Percentiles rank a stretch among this genome's conserved stretches.
Conservation (phyloP, 164 flowering plant genomes). For the Vitis riparia region DNA sequence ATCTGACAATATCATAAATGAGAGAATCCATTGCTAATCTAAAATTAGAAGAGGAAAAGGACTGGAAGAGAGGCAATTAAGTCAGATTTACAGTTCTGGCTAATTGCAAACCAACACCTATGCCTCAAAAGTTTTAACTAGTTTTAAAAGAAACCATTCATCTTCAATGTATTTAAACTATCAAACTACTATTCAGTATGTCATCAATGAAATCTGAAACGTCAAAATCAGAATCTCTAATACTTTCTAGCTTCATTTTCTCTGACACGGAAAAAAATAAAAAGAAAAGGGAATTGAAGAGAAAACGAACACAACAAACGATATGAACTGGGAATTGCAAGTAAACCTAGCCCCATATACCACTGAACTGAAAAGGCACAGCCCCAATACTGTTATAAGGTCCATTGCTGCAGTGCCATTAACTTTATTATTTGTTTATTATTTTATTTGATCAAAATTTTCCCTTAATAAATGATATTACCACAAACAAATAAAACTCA, state of each 20-base stretch:
- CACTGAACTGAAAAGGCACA: constrained; percentile 6
- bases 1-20: no score
- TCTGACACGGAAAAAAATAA: constrained; percentile 7
- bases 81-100: no score
- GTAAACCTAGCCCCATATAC: background rate
- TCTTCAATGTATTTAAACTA: background rate
- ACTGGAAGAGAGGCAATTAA: no score
- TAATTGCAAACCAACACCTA: background rate
- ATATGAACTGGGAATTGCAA: constrained; percentile 1
- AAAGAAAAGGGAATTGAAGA: background rate
- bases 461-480: background rate
- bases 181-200: constrained; percentile 14
- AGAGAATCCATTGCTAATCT: no score
- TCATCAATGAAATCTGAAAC: constrained; percentile 17
- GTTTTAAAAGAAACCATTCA: background rate
- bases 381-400: constrained; percentile 11
- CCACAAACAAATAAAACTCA: background rate
- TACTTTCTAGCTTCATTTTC: background rate
- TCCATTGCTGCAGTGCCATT: constrained; percentile 6
- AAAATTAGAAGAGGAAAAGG: no score
- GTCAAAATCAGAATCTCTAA: constrained; percentile 34
- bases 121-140: background rate
- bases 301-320: constrained; percentile 6
- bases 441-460: no score
- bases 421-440: background rate